Conservation (phyloP, 2,329 filamentous ascomycete species). For the Pseudogymnoascus sp. region DNA sequence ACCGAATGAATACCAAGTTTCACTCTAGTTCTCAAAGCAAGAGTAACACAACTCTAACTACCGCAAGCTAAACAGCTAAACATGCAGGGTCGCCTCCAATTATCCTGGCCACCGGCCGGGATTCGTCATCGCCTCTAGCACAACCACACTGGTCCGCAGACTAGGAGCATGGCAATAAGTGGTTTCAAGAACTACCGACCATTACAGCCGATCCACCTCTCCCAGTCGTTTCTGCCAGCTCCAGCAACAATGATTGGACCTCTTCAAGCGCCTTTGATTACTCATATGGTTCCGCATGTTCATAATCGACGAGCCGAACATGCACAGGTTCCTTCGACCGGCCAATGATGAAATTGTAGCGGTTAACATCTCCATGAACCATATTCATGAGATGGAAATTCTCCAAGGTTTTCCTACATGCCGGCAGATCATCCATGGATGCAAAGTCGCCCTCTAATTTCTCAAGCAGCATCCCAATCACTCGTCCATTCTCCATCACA, state of each 20-base stretch:
- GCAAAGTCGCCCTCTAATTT: slow-evolving; percentile 28
- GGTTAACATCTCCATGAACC: slow-evolving; percentile 14
- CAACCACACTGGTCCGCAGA: neutral
- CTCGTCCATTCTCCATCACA: slow-evolving; percentile 28
- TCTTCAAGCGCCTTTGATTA: slow-evolving; percentile 10
- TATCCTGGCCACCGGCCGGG: neutral
- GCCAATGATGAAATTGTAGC: slow-evolving; percentile 12
- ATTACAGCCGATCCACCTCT: slow-evolving; percentile 8
- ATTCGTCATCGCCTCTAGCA: neutral
- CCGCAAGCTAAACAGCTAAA: neutral
- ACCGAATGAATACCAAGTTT: neutral
- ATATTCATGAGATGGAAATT: slow-evolving; percentile 19
- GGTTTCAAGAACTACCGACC: slow-evolving; percentile 6
- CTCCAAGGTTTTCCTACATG: slow-evolving; percentile 24
- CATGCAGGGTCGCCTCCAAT: neutral
- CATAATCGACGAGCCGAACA: slow-evolving; percentile 12
- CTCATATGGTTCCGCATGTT: slow-evolving; percentile 12
- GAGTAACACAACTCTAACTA: too few species aligned
- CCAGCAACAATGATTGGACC: slow-evolving; percentile 9
- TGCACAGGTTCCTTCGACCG: slow-evolving; percentile 9
- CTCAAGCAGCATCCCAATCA: slow-evolving; percentile 31
- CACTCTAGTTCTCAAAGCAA: too few species aligned
- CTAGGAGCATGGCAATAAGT: neutral
- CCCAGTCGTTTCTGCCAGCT: slow-evolving; percentile 12
- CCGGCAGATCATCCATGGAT: slow-evolving; percentile 21